Evolutionary conservation across 2,329 filamentous ascomycete species (phyloP).

Genomic region (Stagonosporopsis rhizophila): DNA sequence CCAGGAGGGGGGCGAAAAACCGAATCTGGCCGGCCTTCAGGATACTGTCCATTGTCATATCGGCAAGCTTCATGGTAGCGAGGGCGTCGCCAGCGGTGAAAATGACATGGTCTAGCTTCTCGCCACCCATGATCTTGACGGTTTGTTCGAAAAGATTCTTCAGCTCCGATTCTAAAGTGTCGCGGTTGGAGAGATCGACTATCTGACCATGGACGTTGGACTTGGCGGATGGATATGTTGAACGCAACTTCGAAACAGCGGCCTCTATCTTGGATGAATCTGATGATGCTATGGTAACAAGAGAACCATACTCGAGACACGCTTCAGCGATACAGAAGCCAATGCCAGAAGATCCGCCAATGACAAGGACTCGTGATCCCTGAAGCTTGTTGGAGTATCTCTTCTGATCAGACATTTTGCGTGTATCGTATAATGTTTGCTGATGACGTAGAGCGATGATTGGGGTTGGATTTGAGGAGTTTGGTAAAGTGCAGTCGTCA

Average conservation of each 20-base stretch:
- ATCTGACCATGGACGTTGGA: constrained; percentile 53
- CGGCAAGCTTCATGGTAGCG: constrained; percentile 49
- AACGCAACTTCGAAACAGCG: constrained; percentile 56
- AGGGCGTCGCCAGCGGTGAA: constrained; percentile 63
- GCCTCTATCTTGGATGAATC: constrained; percentile 57
- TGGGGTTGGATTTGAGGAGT: not conserved
- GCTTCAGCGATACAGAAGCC: constrained; percentile 68
- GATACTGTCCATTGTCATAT: constrained; percentile 53
- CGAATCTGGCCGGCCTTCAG: constrained; percentile 57
- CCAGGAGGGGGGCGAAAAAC: constrained; percentile 59
- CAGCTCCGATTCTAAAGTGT: constrained; percentile 58
- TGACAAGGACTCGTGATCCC: constrained; percentile 61
- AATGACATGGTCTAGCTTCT: constrained; percentile 62
- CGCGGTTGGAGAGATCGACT: constrained; percentile 57
- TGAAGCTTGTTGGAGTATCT: constrained; percentile 59
- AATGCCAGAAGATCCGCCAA: constrained; percentile 70
- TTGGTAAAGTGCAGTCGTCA: constrained; percentile 1
- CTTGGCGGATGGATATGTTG: constrained; percentile 53
- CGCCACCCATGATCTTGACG: constrained; percentile 35
- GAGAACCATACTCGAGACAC: constrained; percentile 61
- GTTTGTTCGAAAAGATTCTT: constrained; percentile 53
- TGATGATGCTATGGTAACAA: constrained; percentile 68
- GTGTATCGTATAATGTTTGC: not conserved
- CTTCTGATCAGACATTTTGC: constrained; percentile 47
- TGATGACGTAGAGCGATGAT: not conserved